Evolutionary conservation across 768 basidiomycete species (phyloP).

Genomic region (Serendipita indica): DNA sequence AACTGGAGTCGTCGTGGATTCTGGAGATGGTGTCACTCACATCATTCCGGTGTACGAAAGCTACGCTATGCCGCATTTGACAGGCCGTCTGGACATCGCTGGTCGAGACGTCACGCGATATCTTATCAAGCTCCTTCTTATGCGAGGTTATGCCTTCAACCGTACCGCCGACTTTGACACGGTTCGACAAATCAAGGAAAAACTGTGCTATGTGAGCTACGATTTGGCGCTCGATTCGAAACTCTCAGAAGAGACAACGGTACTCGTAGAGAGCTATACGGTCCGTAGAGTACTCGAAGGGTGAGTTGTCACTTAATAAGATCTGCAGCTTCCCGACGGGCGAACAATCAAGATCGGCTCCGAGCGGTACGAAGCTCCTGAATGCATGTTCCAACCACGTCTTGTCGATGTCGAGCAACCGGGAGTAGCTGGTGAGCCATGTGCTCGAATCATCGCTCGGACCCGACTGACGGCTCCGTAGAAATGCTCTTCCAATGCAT

Average conservation of each 20-base stretch:
- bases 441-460: neutral
- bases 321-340: slow-evolving; percentile 73
- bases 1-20: slow-evolving; percentile 97
- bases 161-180: slow-evolving; percentile 99
- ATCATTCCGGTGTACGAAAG: slow-evolving; percentile 98
- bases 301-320: neutral
- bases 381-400: slow-evolving; percentile 99
- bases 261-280: slow-evolving; percentile 90
- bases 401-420: slow-evolving; percentile 95
- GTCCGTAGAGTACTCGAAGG: slow-evolving; percentile 30
- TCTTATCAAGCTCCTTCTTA: slow-evolving; percentile 95
- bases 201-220: slow-evolving; percentile 96
- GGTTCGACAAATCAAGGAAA: slow-evolving; percentile 97
- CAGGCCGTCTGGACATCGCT: slow-evolving; percentile 88
- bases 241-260: slow-evolving; percentile 90
- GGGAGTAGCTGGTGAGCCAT: slow-evolving; percentile 67
- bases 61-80: slow-evolving; percentile 88
- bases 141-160: slow-evolving; percentile 99
- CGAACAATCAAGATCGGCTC: slow-evolving; percentile 95
- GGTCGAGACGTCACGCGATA: slow-evolving; percentile 97
- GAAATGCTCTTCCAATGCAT: slow-evolving; percentile 98
- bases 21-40: slow-evolving; percentile 98
- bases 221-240: slow-evolving; percentile 92
- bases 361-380: slow-evolving; percentile 96
- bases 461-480: slow-evolving; percentile 17